These are phyloP conservation scores for Hyaloscypha hepaticicola DNA, from an alignment of 495 filamentous ascomycete species.

Conservation along the genomic window DNA sequence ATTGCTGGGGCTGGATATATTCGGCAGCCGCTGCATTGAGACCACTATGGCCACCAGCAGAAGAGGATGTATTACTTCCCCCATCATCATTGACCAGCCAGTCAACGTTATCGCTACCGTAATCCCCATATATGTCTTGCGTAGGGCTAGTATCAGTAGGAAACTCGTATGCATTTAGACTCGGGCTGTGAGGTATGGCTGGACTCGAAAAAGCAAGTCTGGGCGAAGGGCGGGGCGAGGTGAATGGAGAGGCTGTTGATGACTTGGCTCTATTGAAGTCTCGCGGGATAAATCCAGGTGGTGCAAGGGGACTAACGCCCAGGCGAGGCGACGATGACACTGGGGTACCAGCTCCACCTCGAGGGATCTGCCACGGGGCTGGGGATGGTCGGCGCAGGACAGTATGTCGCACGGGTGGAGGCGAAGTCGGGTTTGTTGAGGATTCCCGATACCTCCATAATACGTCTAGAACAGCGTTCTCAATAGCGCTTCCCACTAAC, in stretches of 20 bases:
- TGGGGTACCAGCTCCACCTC: conserved; percentile 68
- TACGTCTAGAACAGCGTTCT: conserved; percentile 87
- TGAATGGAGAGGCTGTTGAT: conserved; percentile 83
- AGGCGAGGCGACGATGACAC: conserved; percentile 72
- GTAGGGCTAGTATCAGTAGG: conserved; percentile 67
- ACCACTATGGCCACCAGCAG: conserved; percentile 57
- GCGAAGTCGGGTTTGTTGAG: conserved; percentile 67
- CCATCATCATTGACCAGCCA: conserved; percentile 94
- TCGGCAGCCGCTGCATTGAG: conserved; percentile 76
- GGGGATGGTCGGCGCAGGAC: conserved; percentile 89
- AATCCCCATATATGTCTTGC: conserved; percentile 85
- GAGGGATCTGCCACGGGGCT: conserved; percentile 82
- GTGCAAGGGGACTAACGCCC: conserved; percentile 76
- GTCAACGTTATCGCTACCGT: conserved; percentile 90
- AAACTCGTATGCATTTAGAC: conserved; percentile 90
- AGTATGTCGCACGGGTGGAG: conserved; percentile 82
- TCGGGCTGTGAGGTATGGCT: conserved; percentile 92
- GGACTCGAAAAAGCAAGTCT: conserved; percentile 87
- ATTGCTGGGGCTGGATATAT: conserved; percentile 66
- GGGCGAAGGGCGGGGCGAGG: conserved; percentile 90
- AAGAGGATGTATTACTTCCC: conserved; percentile 71
- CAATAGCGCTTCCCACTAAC: conserved; percentile 73
- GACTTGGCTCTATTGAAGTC: conserved; percentile 71
- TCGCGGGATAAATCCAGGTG: conserved; percentile 77
- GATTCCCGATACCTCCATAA: conserved; percentile 89